Percentiles rank a stretch among this genome's conserved stretches.
These are phyloP conservation scores for Claviceps sp. DNA, from an alignment of 2,329 filamentous ascomycete genomes.

Conservation along the genomic window DNA sequence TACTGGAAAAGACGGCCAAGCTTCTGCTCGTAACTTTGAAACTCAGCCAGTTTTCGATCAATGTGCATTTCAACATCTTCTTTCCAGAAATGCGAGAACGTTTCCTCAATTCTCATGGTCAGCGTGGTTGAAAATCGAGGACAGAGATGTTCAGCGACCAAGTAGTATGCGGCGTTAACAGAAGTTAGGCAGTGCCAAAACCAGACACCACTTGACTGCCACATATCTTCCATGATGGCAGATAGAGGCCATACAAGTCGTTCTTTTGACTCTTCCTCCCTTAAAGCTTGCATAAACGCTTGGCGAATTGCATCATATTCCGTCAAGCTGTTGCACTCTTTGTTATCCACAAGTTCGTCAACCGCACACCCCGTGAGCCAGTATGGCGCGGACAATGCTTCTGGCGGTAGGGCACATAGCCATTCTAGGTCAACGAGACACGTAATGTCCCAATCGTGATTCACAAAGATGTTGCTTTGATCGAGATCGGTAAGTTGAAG, in stretches of 20 bases:
- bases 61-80: not conserved
- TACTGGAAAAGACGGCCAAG: not conserved
- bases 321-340: constrained; percentile 4
- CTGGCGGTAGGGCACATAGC: constrained; percentile 15
- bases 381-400: constrained; percentile 10
- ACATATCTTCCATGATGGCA: constrained; percentile 2
- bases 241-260: not conserved
- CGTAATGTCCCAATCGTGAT: constrained; percentile 22
- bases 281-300: constrained; percentile 10
- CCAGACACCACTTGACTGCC: constrained; percentile 2
- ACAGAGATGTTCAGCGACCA: not conserved
- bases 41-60: not conserved
- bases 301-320: constrained; percentile 7
- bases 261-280: constrained; percentile 7
- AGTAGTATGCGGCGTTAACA: not conserved
- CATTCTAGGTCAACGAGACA: constrained; percentile 22
- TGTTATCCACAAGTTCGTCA: constrained; percentile 6
- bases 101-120: not conserved
- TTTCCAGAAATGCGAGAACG: not conserved
- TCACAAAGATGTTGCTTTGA: constrained; percentile 22
- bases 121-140: not conserved
- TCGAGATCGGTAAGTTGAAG: constrained; percentile 20
- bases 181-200: constrained; percentile 3
- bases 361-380: constrained; percentile 12
- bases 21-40: not conserved